Conservation (phyloP, 805 yeast genomes). For the Kluyveromyces aestuarii region DNA sequence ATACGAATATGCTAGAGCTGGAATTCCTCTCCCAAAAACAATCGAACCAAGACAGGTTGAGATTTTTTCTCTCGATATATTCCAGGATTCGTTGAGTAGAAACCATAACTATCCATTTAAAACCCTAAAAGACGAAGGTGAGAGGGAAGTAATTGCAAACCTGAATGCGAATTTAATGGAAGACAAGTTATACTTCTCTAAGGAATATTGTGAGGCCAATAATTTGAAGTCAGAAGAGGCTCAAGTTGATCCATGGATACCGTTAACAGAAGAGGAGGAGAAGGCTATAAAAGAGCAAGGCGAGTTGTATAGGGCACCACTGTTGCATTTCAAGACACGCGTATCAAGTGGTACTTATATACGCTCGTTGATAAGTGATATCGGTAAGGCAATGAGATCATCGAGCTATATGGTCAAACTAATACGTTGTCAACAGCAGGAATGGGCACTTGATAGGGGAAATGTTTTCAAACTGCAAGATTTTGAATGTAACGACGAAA, state of each 20-base stretch:
- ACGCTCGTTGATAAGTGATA: conserved; percentile 79
- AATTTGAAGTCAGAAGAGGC: conserved; percentile 34
- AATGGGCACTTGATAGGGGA: conserved; percentile 68
- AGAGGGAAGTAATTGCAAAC: conserved; percentile 17
- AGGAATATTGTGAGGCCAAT: conserved; percentile 41
- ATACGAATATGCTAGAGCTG: conserved; percentile 89
- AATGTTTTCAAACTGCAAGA: conserved; percentile 60
- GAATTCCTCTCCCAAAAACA: conserved; percentile 73
- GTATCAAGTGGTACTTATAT: conserved; percentile 96
- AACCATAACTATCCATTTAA: conserved; percentile 47
- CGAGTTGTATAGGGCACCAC: conserved; percentile 46
- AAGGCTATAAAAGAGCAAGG: conserved; percentile 23
- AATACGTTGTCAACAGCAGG: conserved; percentile 65
- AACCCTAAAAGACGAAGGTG: conserved; percentile 27
- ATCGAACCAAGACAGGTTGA: conserved; percentile 69
- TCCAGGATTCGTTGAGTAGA: conserved; percentile 39
- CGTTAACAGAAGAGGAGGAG: conserved; percentile 30
- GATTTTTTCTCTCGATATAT: conserved; percentile 45
- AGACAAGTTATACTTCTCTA: conserved; percentile 51
- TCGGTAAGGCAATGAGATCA: conserved; percentile 72
- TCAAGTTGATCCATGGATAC: conserved; percentile 31
- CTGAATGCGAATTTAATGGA: conserved; percentile 50
- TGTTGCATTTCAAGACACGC: conserved; percentile 61
- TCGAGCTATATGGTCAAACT: conserved; percentile 85
- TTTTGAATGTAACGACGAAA: conserved; percentile 50